These are phyloP conservation scores for Ganoderma lucidum DNA, from an alignment of 1,284 basidiomycete genomes.

Conservation along the genomic window DNA sequence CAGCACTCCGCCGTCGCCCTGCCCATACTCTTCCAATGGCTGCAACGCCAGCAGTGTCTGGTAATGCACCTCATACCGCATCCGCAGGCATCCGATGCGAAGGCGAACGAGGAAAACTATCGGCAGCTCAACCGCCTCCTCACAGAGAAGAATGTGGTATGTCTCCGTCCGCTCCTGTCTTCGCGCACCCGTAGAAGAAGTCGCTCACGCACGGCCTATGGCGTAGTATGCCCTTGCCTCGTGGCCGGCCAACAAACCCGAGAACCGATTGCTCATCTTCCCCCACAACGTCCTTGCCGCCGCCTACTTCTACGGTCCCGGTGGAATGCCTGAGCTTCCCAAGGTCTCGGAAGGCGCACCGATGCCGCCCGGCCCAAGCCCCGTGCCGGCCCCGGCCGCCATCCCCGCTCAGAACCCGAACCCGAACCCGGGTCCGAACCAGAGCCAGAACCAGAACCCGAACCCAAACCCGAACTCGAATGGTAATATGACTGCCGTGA, in stretches of 20 bases:
- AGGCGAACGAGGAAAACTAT: slow-evolving; percentile 51
- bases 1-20: slow-evolving; percentile 50
- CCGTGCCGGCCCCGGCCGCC: neutral
- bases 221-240: slow-evolving; percentile 63
- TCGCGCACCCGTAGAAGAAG: neutral
- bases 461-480: neutral
- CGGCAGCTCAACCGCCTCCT: slow-evolving; percentile 51
- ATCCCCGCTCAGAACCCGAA: neutral
- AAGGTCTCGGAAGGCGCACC: slow-evolving; percentile 20
- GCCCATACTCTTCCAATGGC: slow-evolving; percentile 57
- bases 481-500: neutral
- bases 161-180: slow-evolving; percentile 28
- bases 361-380: neutral
- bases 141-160: slow-evolving; percentile 50
- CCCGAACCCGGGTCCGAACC: neutral
- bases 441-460: neutral
- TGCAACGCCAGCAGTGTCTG: slow-evolving; percentile 44
- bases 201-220: neutral
- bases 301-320: slow-evolving; percentile 61
- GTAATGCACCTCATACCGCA: slow-evolving; percentile 34
- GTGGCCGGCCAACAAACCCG: slow-evolving; percentile 53
- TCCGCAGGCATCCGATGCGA: slow-evolving; percentile 26
- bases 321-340: slow-evolving; percentile 65
- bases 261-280: slow-evolving; percentile 62
- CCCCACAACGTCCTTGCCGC: slow-evolving; percentile 49